phyloP scores from a whole-genome alignment of 1,139 yeast species.

The Blastobotrys raffinosifermentans region DNA sequence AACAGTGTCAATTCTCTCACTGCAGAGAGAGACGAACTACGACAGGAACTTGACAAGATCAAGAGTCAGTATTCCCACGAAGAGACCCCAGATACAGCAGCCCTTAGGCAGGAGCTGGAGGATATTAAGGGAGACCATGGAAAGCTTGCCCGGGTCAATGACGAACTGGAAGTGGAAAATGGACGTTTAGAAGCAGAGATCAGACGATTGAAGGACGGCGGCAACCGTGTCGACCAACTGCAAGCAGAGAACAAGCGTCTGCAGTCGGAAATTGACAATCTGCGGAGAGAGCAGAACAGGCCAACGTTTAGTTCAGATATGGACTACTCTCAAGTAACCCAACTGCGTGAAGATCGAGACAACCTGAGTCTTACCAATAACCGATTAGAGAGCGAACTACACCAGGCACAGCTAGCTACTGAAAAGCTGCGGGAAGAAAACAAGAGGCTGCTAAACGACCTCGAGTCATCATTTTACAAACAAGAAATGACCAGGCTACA shows the following conservation, averaged over 20 bases:
- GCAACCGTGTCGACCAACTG: background rate
- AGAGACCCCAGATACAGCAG: too few species aligned
- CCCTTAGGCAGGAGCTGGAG: slow-evolving; percentile 1
- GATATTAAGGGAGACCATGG: slow-evolving; percentile 3
- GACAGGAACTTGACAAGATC: background rate
- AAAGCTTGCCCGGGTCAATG: slow-evolving; percentile 4
- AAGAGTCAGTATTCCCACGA: background rate
- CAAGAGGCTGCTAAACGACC: too few species aligned
- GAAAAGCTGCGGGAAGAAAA: too few species aligned
- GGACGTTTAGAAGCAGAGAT: background rate
- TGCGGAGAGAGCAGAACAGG: slow-evolving; percentile 1
- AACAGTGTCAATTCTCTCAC: background rate
- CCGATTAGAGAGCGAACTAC: too few species aligned
- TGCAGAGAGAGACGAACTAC: background rate
- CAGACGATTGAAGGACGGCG: background rate
- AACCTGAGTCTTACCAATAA: too few species aligned
- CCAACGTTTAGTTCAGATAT: background rate
- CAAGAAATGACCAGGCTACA: too few species aligned
- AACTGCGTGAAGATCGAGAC: too few species aligned
- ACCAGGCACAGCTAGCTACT: too few species aligned
- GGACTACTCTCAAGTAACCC: background rate
- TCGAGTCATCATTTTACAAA: too few species aligned
- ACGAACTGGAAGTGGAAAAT: slow-evolving; percentile 5
- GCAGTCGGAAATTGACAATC: background rate
- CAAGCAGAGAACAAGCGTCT: background rate